Evolutionary conservation across 768 basidiomycete genomes (phyloP).

Genomic region (Tylopilus rubrobrunneus): DNA sequence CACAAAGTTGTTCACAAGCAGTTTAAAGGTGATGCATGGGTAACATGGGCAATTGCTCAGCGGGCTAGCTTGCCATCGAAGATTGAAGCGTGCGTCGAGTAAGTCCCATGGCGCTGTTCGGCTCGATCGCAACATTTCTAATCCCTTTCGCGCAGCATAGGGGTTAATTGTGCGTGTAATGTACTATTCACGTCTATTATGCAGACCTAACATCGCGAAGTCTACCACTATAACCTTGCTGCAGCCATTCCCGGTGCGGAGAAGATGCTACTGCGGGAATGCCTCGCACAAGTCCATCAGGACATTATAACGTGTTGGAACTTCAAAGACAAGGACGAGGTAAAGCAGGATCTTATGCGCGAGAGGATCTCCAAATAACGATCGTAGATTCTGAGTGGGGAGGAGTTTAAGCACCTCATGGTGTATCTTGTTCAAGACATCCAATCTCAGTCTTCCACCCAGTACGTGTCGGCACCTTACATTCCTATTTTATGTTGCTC

Average conservation of each 20-base stretch:
- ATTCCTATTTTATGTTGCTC: background rate
- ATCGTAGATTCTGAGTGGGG: slow-evolving; percentile 1
- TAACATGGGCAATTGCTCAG: slow-evolving; percentile 4
- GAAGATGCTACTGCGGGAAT: background rate
- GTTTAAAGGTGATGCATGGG: slow-evolving; percentile 7
- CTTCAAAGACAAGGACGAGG: slow-evolving; percentile 1
- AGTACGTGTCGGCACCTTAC: background rate
- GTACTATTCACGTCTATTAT: no score
- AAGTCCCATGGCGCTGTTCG: background rate
- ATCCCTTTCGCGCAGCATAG: background rate
- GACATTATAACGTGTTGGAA: slow-evolving; percentile 8
- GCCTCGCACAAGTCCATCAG: slow-evolving; percentile 3
- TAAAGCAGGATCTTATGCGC: background rate
- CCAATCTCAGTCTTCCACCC: background rate
- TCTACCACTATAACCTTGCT: background rate
- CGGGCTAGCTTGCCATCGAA: slow-evolving; percentile 2
- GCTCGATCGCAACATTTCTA: background rate
- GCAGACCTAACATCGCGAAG: background rate
- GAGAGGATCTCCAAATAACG: background rate
- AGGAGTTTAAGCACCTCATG: slow-evolving; percentile 3
- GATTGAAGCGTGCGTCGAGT: slow-evolving; percentile 7
- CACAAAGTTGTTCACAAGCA: background rate
- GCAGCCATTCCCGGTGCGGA: slow-evolving; percentile 1
- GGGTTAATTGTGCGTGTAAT: background rate
- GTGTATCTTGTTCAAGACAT: slow-evolving; percentile 2